Conservation (phyloP, 2,329 filamentous ascomycete genomes). For the Chrysoporthe puriensis region DNA sequence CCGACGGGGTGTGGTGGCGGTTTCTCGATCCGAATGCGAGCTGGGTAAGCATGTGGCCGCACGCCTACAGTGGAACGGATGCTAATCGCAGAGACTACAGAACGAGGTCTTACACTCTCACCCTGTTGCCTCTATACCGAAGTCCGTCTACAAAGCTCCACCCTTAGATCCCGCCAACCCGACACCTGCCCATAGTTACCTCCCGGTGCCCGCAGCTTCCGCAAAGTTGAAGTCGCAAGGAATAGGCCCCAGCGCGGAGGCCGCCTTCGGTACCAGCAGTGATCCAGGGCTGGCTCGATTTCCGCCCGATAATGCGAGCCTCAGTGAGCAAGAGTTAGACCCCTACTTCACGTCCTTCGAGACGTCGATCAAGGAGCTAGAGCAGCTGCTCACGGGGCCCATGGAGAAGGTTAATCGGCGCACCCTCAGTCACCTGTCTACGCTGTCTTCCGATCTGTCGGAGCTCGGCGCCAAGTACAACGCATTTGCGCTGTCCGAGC, state of each 20-base stretch:
- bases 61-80: background rate
- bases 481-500: constrained; percentile 92
- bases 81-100: constrained; percentile 50
- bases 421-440: constrained; percentile 81
- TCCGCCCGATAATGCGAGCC: constrained; percentile 73
- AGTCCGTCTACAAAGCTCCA: constrained; percentile 93
- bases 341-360: constrained; percentile 97
- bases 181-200: constrained; percentile 80
- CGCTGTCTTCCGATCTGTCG: constrained; percentile 83
- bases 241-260: constrained; percentile 36
- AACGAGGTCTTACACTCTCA: constrained; percentile 94
- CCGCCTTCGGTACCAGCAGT: constrained; percentile 43
- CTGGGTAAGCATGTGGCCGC: constrained; percentile 70
- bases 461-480: constrained; percentile 97
- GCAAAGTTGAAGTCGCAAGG: constrained; percentile 76
- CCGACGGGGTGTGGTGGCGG: constrained; percentile 96
- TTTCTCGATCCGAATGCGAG: constrained; percentile 98
- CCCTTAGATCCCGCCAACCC: constrained; percentile 94
- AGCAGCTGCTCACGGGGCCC: constrained; percentile 83
- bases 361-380: constrained; percentile 86
- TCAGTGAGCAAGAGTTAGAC: constrained; percentile 89
- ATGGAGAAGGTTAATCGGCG: constrained; percentile 97
- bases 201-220: constrained; percentile 83
- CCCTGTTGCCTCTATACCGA: constrained; percentile 87
- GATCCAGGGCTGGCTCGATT: constrained; percentile 76